Conservation (phyloP, 2,329 filamentous ascomycete genomes). For the Calonectria pseudoturangicola region DNA sequence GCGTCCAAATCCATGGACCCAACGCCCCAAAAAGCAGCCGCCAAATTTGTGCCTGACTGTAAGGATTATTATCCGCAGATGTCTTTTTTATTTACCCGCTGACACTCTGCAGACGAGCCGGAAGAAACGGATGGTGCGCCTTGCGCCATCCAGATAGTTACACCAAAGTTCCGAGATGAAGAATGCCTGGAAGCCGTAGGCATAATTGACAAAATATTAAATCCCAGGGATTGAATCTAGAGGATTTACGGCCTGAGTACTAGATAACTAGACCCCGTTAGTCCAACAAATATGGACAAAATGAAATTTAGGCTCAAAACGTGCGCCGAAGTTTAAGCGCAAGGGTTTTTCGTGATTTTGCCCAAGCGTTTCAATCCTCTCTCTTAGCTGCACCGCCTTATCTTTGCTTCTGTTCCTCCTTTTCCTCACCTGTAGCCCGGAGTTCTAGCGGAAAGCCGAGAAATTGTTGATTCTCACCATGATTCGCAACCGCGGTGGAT, state of each 20-base stretch:
- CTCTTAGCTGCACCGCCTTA: neutral
- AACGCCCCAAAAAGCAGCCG: neutral
- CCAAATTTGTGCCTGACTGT: neutral
- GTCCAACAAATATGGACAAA: no score
- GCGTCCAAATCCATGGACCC: neutral
- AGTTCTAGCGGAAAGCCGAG: neutral
- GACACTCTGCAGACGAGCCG: neutral
- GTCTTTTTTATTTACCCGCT: neutral
- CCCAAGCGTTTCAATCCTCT: neutral
- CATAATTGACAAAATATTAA: neutral
- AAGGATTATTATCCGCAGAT: neutral
- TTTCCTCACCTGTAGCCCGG: neutral
- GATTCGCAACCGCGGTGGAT: conserved; percentile 1
- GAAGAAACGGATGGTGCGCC: neutral
- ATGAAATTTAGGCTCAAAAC: no score
- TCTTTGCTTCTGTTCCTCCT: neutral
- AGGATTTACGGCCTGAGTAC: no score
- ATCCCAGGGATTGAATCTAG: neutral
- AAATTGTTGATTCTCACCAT: neutral
- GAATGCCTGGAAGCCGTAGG: neutral
- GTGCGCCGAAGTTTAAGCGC: conserved; percentile 4
- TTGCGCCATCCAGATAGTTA: neutral
- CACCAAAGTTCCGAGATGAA: neutral
- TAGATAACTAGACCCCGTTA: no score
- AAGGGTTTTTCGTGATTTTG: neutral